phyloP scores from a whole-genome alignment of 257 asterid species.

The Paraleonurus japonicus region DNA sequence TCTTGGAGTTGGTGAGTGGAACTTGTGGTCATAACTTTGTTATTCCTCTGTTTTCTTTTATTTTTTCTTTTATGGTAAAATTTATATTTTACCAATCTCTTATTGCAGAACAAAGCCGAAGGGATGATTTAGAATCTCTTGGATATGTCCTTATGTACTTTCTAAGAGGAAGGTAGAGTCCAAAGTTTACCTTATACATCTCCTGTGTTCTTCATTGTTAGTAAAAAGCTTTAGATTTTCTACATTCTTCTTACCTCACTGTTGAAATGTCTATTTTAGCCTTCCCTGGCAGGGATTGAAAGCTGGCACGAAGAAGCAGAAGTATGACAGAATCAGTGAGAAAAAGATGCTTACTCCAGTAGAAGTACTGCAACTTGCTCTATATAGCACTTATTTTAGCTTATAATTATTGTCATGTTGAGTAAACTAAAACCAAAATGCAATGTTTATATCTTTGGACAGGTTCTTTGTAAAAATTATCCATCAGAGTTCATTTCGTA shows the following conservation, averaged over 20 bases:
- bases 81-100: constrained; percentile 6
- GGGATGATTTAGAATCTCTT: constrained; percentile 95
- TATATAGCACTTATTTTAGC: neutral
- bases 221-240: neutral
- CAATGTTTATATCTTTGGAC: constrained; percentile 7
- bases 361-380: constrained; percentile 53
- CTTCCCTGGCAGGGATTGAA: constrained; percentile 98
- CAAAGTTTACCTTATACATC: constrained; percentile 10
- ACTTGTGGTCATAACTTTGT: constrained; percentile 9
- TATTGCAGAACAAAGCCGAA: constrained; percentile 88
- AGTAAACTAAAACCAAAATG: constrained; percentile 9
- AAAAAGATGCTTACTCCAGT: constrained; percentile 95
- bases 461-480: constrained; percentile 91
- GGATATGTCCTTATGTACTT: constrained; percentile 97
- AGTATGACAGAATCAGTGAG: constrained; percentile 94
- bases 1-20: constrained; percentile 90
- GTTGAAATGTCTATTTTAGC: constrained; percentile 35
- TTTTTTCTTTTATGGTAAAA: neutral
- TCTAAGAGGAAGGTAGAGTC: constrained; percentile 79
- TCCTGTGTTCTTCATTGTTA: neutral
- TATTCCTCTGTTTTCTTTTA: constrained; percentile 5
- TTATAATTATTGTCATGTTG: constrained; percentile 14
- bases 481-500: constrained; percentile 87
- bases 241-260: neutral
- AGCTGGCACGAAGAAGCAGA: constrained; percentile 98